Evolutionary conservation across 164 flowering plant genomes (phyloP).

Genomic region (Nymphaea thermarum): DNA sequence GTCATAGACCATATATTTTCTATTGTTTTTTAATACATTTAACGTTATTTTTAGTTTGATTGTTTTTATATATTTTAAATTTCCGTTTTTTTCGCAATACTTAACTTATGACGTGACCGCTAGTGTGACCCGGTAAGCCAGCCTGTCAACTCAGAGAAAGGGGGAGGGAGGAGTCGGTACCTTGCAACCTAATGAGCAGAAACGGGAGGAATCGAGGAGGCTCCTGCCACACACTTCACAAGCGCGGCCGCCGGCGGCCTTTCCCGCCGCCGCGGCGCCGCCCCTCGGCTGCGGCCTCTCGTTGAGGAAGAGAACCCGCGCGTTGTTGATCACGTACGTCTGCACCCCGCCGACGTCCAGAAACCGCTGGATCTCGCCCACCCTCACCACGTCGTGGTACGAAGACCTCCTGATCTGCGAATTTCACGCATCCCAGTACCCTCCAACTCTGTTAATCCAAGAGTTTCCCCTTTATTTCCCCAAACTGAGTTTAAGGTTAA

Average conservation of each 20-base stretch:
- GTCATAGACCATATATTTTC: no score
- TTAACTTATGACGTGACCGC: no score
- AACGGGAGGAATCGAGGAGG: conserved; percentile 70
- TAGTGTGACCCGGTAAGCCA: no score
- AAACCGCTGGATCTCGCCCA: conserved; percentile 59
- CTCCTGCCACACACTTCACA: conserved; percentile 81
- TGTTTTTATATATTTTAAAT: no score
- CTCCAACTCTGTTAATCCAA: no score
- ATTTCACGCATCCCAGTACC: neutral
- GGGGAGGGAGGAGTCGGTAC: conserved; percentile 12
- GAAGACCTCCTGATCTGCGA: conserved; percentile 87
- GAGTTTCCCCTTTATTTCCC: no score
- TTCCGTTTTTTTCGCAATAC: no score
- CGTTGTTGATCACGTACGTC: conserved; percentile 93
- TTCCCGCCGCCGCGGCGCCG: conserved; percentile 43
- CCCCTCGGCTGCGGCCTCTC: conserved; percentile 86
- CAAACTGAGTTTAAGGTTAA: neutral
- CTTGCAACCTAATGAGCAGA: conserved; percentile 96
- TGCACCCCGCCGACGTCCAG: conserved; percentile 82
- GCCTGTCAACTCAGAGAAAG: no score
- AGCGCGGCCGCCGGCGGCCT: conserved; percentile 15
- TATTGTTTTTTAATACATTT: no score
- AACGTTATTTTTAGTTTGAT: no score
- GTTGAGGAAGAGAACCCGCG: conserved; percentile 75
- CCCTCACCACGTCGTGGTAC: conserved; percentile 95